Conservation (phyloP, 2,329 filamentous ascomycete species). For the Eurotiales sp. region DNA sequence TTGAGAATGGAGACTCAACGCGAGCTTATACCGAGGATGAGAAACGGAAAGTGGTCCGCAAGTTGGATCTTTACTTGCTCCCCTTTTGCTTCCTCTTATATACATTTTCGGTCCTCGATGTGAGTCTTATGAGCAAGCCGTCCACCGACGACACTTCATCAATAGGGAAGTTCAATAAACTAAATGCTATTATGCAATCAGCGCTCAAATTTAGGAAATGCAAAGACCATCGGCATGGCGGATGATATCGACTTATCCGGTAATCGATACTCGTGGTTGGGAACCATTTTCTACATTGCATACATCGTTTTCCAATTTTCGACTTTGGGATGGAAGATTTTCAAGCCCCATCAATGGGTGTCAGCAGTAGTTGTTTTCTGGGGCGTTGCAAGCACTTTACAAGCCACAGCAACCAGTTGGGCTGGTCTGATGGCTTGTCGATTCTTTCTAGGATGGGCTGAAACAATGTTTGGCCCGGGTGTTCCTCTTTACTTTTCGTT, state of each 20-base stretch:
- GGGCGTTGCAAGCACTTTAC: conserved; percentile 23
- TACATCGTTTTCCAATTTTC: conserved; percentile 25
- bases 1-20: neutral
- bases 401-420: conserved; percentile 22
- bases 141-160: neutral
- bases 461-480: conserved; percentile 18
- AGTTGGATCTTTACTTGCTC: conserved; percentile 21
- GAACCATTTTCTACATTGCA: conserved; percentile 21
- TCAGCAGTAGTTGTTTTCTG: conserved; percentile 23
- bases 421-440: conserved; percentile 24
- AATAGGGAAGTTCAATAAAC: no score
- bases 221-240: conserved; percentile 16
- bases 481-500: conserved; percentile 35
- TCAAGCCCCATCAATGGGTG: conserved; percentile 24
- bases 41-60: conserved; percentile 4
- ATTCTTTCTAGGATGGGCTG: conserved; percentile 15
- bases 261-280: conserved; percentile 18
- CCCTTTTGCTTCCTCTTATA: conserved; percentile 12
- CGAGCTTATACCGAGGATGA: conserved; percentile 6
- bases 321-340: conserved; percentile 26
- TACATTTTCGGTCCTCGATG: conserved; percentile 12
- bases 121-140: neutral
- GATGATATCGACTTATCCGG: conserved; percentile 19
- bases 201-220: conserved; percentile 16
- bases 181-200: neutral